phyloP scores from a whole-genome alignment of 768 basidiomycete genomes.

The Phylloporus sp. region DNA sequence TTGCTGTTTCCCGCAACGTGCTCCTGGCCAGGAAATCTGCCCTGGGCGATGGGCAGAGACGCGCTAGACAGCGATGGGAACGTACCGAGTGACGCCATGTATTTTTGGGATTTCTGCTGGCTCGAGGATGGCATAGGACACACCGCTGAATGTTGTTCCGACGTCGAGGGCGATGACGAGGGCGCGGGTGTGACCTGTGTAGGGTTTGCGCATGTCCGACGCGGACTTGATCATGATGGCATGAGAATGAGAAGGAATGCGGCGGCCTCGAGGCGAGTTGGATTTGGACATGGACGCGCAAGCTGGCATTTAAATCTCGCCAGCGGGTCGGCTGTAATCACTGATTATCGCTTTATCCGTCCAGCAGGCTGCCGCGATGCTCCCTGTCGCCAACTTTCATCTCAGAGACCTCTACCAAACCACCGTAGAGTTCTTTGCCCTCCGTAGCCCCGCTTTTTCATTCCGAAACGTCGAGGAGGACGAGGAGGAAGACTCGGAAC shows the following conservation, averaged over 20 bases:
- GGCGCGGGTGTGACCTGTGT: slow-evolving; percentile 55
- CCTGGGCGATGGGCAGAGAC: slow-evolving; percentile 15
- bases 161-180: slow-evolving; percentile 78
- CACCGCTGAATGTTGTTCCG: slow-evolving; percentile 80
- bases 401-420: slow-evolving; percentile 47
- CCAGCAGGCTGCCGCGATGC: slow-evolving; percentile 32
- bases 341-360: slow-evolving; percentile 39
- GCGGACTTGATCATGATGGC: slow-evolving; percentile 43
- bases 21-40: slow-evolving; percentile 78
- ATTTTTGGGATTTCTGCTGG: slow-evolving; percentile 80
- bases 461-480: slow-evolving; percentile 18
- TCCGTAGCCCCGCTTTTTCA: slow-evolving; percentile 35
- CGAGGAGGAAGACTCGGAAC: slow-evolving; percentile 26
- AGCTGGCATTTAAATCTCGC: slow-evolving; percentile 16
- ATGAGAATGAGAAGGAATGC: slow-evolving; percentile 1
- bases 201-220: slow-evolving; percentile 69
- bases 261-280: slow-evolving; percentile 16
- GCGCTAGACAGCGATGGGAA: neutral
- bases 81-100: slow-evolving; percentile 71
- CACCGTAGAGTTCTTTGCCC: slow-evolving; percentile 56
- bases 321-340: too few relatives aligned
- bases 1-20: slow-evolving; percentile 83
- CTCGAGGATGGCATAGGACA: slow-evolving; percentile 78
- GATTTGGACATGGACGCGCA: slow-evolving; percentile 13
- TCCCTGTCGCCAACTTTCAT: slow-evolving; percentile 43